Evolutionary conservation across 2,329 filamentous ascomycete genomes (phyloP).

Genomic region (Neonectria punicea): DNA sequence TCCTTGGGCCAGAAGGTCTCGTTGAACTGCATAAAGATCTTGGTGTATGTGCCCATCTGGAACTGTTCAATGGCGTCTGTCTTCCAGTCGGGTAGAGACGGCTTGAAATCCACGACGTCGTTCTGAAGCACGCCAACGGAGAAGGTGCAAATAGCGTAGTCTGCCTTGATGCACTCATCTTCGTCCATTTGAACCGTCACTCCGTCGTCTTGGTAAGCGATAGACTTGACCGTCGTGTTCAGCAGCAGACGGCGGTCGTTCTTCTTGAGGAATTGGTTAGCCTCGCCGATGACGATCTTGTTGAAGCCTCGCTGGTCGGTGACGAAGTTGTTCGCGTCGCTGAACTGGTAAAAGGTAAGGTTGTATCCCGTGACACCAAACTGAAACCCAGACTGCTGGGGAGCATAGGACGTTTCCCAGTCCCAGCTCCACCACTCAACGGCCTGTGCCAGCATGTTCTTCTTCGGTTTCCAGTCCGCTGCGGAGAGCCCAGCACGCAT

Average conservation of each 20-base stretch:
- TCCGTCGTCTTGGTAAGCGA: slow-evolving; percentile 62
- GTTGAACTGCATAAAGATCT: slow-evolving; percentile 77
- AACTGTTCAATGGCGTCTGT: slow-evolving; percentile 70
- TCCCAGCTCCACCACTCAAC: slow-evolving; percentile 70
- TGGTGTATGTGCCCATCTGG: slow-evolving; percentile 77
- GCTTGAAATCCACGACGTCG: slow-evolving; percentile 66
- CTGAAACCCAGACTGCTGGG: slow-evolving; percentile 65
- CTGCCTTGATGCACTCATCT: slow-evolving; percentile 66
- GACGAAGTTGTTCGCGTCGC: slow-evolving; percentile 70
- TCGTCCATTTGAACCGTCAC: slow-evolving; percentile 65
- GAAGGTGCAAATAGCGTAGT: slow-evolving; percentile 74
- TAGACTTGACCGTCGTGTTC: slow-evolving; percentile 65
- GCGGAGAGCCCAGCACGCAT: slow-evolving; percentile 66
- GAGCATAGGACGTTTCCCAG: slow-evolving; percentile 67
- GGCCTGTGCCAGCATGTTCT: slow-evolving; percentile 64
- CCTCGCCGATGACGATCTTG: slow-evolving; percentile 65
- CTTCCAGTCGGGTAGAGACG: slow-evolving; percentile 72
- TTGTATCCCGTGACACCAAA: slow-evolving; percentile 68
- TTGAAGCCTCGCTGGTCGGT: slow-evolving; percentile 71
- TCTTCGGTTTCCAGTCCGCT: slow-evolving; percentile 70
- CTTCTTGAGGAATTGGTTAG: slow-evolving; percentile 63
- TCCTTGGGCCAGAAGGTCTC: slow-evolving; percentile 70
- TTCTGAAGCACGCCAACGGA: slow-evolving; percentile 75
- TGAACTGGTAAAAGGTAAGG: slow-evolving; percentile 70
- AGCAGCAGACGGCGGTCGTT: slow-evolving; percentile 68